A percentile compares a stretch with the other conserved stretches of the same genome.
phyloP scores from a whole-genome alignment of 768 basidiomycete species.

The Tylopilus vinaceipallidus region DNA sequence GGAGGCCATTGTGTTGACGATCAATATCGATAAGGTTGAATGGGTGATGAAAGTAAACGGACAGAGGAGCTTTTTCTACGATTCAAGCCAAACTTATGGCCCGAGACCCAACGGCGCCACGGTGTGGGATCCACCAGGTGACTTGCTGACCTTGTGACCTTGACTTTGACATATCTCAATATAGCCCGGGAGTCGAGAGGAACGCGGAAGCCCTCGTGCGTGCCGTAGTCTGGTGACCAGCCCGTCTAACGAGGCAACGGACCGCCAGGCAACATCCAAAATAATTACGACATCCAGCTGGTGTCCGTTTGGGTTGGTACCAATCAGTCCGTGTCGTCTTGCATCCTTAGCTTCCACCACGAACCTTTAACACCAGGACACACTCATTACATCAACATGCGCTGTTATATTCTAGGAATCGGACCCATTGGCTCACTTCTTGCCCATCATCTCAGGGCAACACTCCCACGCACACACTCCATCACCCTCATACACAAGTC shows the following conservation, averaged over 20 bases:
- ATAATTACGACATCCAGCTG: no score
- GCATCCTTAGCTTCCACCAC: neutral
- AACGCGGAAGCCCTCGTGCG: neutral
- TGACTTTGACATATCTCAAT: slow-evolving; percentile 30
- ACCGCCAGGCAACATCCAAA: no score
- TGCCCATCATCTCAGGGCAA: slow-evolving; percentile 71
- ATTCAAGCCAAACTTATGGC: no score
- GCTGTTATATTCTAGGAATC: slow-evolving; percentile 73
- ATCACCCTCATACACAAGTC: slow-evolving; percentile 72
- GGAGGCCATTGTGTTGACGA: slow-evolving; percentile 42
- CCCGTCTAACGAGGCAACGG: neutral
- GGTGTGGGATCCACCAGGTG: neutral
- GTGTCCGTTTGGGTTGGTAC: neutral
- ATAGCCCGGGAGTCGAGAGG: neutral
- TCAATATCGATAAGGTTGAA: slow-evolving; percentile 12
- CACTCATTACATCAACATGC: slow-evolving; percentile 38
- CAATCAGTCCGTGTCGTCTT: neutral
- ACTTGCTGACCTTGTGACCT: slow-evolving; percentile 4
- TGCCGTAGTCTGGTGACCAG: neutral
- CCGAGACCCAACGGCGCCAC: neutral
- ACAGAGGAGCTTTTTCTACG: slow-evolving; percentile 8
- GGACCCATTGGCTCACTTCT: slow-evolving; percentile 84
- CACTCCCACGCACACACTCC: slow-evolving; percentile 47
- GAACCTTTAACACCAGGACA: neutral
- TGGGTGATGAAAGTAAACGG: slow-evolving; percentile 4